Conservation (phyloP, 768 basidiomycete genomes). For the Mycena haematopus region DNA sequence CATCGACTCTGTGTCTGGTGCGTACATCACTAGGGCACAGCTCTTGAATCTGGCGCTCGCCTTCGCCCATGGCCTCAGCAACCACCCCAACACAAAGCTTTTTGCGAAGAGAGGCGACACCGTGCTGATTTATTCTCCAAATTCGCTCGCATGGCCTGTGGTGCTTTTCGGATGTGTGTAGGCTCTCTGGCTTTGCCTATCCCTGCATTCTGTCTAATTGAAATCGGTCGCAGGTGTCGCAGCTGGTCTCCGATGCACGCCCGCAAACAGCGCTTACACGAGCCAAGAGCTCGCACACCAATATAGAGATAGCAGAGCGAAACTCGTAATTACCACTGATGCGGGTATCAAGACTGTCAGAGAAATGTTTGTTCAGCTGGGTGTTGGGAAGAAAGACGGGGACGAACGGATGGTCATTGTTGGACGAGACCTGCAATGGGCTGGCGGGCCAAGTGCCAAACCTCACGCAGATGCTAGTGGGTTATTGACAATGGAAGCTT, state of each 20-base stretch:
- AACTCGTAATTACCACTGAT: slow-evolving; percentile 67
- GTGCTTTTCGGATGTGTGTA: slow-evolving; percentile 50
- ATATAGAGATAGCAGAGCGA: slow-evolving; percentile 69
- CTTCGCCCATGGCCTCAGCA: slow-evolving; percentile 64
- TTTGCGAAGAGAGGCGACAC: slow-evolving; percentile 57
- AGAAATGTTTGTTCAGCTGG: slow-evolving; percentile 60
- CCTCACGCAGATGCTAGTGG: slow-evolving; percentile 35
- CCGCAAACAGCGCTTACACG: slow-evolving; percentile 79
- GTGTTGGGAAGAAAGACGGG: slow-evolving; percentile 53
- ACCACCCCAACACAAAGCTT: slow-evolving; percentile 42
- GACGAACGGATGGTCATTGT: slow-evolving; percentile 62
- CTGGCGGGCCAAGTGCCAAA: slow-evolving; percentile 41
- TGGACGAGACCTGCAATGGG: slow-evolving; percentile 55
- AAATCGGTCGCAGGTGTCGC: slow-evolving; percentile 46
- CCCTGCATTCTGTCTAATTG: not conserved
- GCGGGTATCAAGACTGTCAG: slow-evolving; percentile 58
- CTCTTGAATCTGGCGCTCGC: slow-evolving; percentile 62
- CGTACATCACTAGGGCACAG: slow-evolving; percentile 59
- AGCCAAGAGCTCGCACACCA: slow-evolving; percentile 74
- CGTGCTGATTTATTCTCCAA: slow-evolving; percentile 70
- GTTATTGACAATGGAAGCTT: slow-evolving; percentile 48
- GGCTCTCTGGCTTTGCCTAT: not conserved
- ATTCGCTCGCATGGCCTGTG: slow-evolving; percentile 61
- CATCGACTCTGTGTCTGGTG: slow-evolving; percentile 67
- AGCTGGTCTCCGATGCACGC: slow-evolving; percentile 70